phyloP scores from a whole-genome alignment of 169 alveolate genomes.

The Cardiosporidium cionae region DNA sequence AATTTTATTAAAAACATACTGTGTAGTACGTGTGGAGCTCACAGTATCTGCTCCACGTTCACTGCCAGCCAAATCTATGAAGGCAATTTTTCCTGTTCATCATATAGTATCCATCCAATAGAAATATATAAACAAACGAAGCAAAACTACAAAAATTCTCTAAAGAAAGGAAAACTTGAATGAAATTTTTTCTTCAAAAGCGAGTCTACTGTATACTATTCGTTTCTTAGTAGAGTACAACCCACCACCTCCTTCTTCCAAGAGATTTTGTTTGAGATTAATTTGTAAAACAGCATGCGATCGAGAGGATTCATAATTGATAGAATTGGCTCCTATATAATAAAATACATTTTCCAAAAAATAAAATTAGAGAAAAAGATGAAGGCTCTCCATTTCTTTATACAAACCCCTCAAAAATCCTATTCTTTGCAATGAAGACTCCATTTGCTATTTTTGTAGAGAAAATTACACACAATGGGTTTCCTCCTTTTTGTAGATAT shows the following conservation, averaged over 20 bases:
- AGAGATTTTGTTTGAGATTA: conserved; percentile 64
- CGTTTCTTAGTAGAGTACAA: not conserved
- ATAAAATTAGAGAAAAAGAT: too few relatives aligned
- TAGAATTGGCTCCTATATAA: conserved; percentile 63
- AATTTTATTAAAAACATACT: too few relatives aligned
- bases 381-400: not conserved
- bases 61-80: conserved; percentile 95
- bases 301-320: conserved; percentile 94
- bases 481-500: too few relatives aligned
- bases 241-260: conserved; percentile 40
- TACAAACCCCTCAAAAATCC: not conserved
- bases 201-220: not conserved
- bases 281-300: conserved; percentile 97
- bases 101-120: not conserved
- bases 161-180: not conserved
- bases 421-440: not conserved
- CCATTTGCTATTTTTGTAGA: not conserved
- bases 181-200: not conserved
- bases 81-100: conserved; percentile 78
- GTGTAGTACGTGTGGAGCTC: conserved; percentile 87
- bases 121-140: not conserved
- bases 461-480: too few relatives aligned
- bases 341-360: not conserved
- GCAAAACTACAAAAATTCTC: not conserved
- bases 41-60: conserved; percentile 99